phyloP scores from a whole-genome alignment of 75 land plant species.

The Sequoiadendron giganteum region DNA sequence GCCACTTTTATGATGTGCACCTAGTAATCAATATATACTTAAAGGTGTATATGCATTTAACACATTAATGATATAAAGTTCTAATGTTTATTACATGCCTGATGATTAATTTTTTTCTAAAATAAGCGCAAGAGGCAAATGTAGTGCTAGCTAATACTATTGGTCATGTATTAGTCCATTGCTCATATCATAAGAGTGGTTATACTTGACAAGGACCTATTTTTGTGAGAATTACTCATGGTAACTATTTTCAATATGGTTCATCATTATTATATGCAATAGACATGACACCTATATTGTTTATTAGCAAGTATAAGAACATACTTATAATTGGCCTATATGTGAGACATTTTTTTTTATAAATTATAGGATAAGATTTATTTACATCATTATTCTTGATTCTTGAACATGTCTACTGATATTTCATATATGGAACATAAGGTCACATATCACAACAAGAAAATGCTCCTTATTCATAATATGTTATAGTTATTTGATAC shows the following conservation, averaged over 20 bases:
- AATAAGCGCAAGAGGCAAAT: constrained; percentile 60
- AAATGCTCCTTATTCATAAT: constrained; percentile 23
- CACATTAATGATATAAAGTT: neutral
- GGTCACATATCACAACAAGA: constrained; percentile 37
- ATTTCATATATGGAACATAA: constrained; percentile 37
- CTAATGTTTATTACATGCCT: neutral
- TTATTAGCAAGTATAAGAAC: constrained; percentile 78
- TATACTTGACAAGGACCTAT: constrained; percentile 69
- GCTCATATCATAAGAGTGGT: constrained; percentile 70
- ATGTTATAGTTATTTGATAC: constrained; percentile 5
- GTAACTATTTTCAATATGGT: constrained; percentile 57
- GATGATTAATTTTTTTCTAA: neutral
- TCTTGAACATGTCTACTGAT: neutral
- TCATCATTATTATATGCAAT: constrained; percentile 69
- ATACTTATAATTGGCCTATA: constrained; percentile 70
- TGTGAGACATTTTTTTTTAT: constrained; percentile 15
- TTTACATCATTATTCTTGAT: neutral
- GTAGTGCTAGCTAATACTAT: constrained; percentile 53
- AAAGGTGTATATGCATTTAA: constrained; percentile 35
- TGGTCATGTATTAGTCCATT: constrained; percentile 54
- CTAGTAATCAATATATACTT: constrained; percentile 66
- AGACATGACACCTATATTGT: constrained; percentile 68
- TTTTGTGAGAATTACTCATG: constrained; percentile 53
- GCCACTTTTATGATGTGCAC: constrained; percentile 72
- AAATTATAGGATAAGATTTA: neutral